A percentile compares a stretch with the other conserved stretches of the same genome.
phyloP scores from a whole-genome alignment of 768 basidiomycete genomes.

The Chalciporus chontae region DNA sequence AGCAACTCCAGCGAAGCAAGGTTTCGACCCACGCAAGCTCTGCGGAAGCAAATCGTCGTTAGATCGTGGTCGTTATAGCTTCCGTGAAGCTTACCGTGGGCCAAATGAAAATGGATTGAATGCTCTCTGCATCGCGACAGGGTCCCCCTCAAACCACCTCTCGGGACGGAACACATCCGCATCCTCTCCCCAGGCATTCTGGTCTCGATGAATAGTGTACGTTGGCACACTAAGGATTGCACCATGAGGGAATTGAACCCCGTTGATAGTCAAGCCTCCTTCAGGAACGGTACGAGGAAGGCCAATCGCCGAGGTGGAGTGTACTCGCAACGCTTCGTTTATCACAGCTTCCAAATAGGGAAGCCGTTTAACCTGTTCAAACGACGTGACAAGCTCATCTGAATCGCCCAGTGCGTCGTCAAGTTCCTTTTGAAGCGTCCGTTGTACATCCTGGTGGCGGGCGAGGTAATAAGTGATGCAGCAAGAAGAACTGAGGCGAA shows the following conservation, averaged over 20 bases:
- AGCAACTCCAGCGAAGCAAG: slow-evolving; percentile 75
- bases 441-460: slow-evolving; percentile 57
- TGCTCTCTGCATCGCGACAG: slow-evolving; percentile 56
- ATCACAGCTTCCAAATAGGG: slow-evolving; percentile 85
- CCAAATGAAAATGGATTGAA: slow-evolving; percentile 89
- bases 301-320: slow-evolving; percentile 81
- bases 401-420: slow-evolving; percentile 54
- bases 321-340: slow-evolving; percentile 79
- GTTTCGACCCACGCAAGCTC: slow-evolving; percentile 84
- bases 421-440: slow-evolving; percentile 74
- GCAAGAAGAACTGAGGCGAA: slow-evolving; percentile 68
- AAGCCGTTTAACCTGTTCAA: slow-evolving; percentile 66
- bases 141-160: slow-evolving; percentile 76
- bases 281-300: slow-evolving; percentile 77
- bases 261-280: slow-evolving; percentile 59
- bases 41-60: slow-evolving; percentile 21
- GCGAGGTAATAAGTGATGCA: slow-evolving; percentile 87
- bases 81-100: slow-evolving; percentile 48
- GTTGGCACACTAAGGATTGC: slow-evolving; percentile 76
- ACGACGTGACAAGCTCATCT: slow-evolving; percentile 58
- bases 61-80: not conserved
- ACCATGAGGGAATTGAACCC: slow-evolving; percentile 66
- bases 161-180: slow-evolving; percentile 74
- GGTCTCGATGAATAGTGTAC: slow-evolving; percentile 79
- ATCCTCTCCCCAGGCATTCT: slow-evolving; percentile 74